Conservation (phyloP, 192 early-diverging fungal species). For the Backusella parvicylindrica region DNA sequence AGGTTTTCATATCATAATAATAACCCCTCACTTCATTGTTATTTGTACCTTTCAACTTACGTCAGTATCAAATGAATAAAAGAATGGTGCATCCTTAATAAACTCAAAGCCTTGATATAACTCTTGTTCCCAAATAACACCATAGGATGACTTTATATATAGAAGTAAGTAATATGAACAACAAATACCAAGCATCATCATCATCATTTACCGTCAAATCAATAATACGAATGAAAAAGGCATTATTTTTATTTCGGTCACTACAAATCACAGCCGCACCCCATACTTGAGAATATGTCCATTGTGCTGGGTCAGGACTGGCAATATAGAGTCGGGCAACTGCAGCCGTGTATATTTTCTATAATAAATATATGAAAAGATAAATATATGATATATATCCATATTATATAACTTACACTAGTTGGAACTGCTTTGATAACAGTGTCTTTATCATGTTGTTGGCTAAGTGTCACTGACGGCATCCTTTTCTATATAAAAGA, state of each 20-base stretch:
- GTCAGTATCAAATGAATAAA: constrained; percentile 69
- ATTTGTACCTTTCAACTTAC: constrained; percentile 33
- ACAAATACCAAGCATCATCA: neutral
- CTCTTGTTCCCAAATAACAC: constrained; percentile 82
- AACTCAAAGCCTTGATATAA: constrained; percentile 71
- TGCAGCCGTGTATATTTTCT: constrained; percentile 79
- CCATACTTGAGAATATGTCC: constrained; percentile 68
- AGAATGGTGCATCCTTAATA: constrained; percentile 56
- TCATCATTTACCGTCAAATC: constrained; percentile 48
- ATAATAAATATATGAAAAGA: constrained; percentile 20
- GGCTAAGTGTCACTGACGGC: neutral
- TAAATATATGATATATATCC: neutral
- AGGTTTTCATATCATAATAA: too few relatives aligned
- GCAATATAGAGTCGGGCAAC: constrained; percentile 75
- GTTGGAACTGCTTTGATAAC: constrained; percentile 27
- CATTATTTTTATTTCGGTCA: constrained; percentile 60
- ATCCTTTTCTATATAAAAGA: neutral
- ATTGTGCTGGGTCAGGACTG: constrained; percentile 57
- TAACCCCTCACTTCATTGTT: neutral
- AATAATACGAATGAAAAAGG: constrained; percentile 64
- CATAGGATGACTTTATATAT: constrained; percentile 36
- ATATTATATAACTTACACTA: constrained; percentile 8
- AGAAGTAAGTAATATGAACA: neutral
- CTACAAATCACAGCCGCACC: constrained; percentile 69
- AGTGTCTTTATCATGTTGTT: constrained; percentile 20